A percentile compares a stretch with the other conserved stretches of the same genome.
These are phyloP conservation scores for Chrysopogon serrulatus DNA, from an alignment of 176 grass and related monocot species.

Conservation along the genomic window DNA sequence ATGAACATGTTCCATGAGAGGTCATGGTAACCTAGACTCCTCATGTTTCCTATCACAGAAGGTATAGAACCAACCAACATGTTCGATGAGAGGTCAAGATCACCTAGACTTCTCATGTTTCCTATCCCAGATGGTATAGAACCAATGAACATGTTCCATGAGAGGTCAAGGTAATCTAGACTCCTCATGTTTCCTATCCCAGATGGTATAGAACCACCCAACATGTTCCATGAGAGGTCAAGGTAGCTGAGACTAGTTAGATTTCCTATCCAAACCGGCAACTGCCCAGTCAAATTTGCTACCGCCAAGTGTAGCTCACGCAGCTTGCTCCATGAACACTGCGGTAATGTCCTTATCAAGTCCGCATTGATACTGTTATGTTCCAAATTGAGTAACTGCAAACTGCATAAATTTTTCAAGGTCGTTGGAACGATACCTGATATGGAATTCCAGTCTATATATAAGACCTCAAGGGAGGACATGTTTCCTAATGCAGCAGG, in stretches of 20 bases:
- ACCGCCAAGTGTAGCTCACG: neutral
- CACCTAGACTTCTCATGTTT: neutral
- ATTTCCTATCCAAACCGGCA: neutral
- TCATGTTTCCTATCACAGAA: slow-evolving; percentile 15
- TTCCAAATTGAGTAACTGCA: too few relatives aligned
- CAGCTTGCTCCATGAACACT: neutral
- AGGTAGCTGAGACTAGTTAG: neutral
- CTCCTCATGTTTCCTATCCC: neutral
- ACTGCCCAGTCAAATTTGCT: neutral
- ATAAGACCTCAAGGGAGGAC: too few relatives aligned
- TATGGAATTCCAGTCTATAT: too few relatives aligned
- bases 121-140: slow-evolving; percentile 21
- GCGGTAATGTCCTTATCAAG: neutral
- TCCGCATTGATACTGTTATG: neutral
- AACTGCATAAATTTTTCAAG: too few relatives aligned
- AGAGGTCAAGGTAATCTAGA: neutral
- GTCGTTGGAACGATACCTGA: too few relatives aligned
- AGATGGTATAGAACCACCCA: slow-evolving; percentile 7
- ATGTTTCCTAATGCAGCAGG: too few relatives aligned
- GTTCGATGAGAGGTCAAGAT: neutral
- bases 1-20: too few relatives aligned
- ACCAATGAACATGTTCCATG: slow-evolving; percentile 4
- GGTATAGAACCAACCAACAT: slow-evolving; percentile 10
- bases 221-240: slow-evolving; percentile 18
- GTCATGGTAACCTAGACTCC: neutral